Base-by-base conservation (phyloP, 768 basidiomycete species). In the Phallus indusiatus region DNA sequence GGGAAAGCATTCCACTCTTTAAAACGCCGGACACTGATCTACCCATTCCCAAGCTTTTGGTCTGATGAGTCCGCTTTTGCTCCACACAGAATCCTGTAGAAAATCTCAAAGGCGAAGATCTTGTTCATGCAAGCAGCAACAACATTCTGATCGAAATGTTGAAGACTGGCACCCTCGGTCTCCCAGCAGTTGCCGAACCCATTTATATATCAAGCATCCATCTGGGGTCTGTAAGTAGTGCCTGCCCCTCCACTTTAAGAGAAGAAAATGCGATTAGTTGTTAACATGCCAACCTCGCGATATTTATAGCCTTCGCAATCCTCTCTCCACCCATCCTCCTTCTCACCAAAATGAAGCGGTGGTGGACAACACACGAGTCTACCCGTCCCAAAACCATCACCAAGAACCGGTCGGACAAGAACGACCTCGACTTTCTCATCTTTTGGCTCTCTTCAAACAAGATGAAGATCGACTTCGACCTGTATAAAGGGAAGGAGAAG, bases 311-410 rank as follows among this genome's bases (percentile, higher is more conserved):
- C 33, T 49, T 21, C 35, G 47, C 4, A 7, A 59, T 61, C 34
- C 60, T 61, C 14, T 55, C 58, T 55, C 60, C 60, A 5, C 35
- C 22, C 24, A 33, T 61, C 50, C 55, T 61, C 12, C 24, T 52
- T 17, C 24, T 61, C 16, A 61, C 60, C 14, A 61, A 61, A 46
- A 7, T 61, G 36, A 61, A 61, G 36, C 54, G 60, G 33, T 61
- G 60, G 60, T 50, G n/a, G 11, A 24, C 12, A 8, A 59, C 10
- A 21, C 21, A 51, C 36, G 20, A 12, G 16, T 61, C 60, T 8
- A 58, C 37, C 16, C 36, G 28, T 0, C 58, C 49, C 6, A 61
- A 46, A 37, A 49, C 58, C 7, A 21, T 37, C 11, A 2, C 10
- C 21, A 61, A 61, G 57, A 21, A 3, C 6, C 28, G 18, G 14